Conservation (phyloP, 495 filamentous ascomycete genomes). For the Neurospora sp. region DNA sequence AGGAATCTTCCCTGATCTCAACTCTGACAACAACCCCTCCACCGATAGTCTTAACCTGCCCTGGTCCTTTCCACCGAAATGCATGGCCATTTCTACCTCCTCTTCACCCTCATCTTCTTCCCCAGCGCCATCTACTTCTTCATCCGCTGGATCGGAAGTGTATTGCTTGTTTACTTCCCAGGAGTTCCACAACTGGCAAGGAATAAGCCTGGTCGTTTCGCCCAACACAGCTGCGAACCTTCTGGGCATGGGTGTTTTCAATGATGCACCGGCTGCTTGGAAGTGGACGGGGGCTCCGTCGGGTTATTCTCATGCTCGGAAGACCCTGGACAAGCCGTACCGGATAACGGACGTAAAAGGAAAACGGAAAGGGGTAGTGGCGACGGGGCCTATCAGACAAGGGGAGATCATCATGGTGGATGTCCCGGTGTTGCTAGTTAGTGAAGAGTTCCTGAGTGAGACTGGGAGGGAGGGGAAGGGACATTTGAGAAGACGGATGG, state of each 20-base stretch:
- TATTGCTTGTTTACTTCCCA: slow-evolving; percentile 27
- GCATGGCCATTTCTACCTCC: neutral
- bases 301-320: no score
- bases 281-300: no score
- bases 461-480: slow-evolving; percentile 4
- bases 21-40: neutral
- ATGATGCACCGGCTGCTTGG: slow-evolving; percentile 12
- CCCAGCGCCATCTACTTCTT: no score
- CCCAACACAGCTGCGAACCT: slow-evolving; percentile 17
- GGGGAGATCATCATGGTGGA: no score
- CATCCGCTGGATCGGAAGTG: no score
- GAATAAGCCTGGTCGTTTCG: slow-evolving; percentile 19
- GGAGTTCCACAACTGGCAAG: slow-evolving; percentile 23
- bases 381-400: no score
- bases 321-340: no score
- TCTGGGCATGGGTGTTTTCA: slow-evolving; percentile 16
- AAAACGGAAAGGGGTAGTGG: no score
- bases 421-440: slow-evolving; percentile 7
- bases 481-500: slow-evolving; percentile 19
- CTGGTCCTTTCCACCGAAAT: slow-evolving; percentile 12
- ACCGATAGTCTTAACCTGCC: neutral
- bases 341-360: no score
- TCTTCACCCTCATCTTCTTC: no score
- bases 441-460: slow-evolving; percentile 21
- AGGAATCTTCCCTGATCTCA: neutral